Percentiles rank a stretch among this genome's conserved stretches.
These are phyloP conservation scores for Orbilia quercus DNA, from an alignment of 2,329 filamentous ascomycete species.

Conservation along the genomic window DNA sequence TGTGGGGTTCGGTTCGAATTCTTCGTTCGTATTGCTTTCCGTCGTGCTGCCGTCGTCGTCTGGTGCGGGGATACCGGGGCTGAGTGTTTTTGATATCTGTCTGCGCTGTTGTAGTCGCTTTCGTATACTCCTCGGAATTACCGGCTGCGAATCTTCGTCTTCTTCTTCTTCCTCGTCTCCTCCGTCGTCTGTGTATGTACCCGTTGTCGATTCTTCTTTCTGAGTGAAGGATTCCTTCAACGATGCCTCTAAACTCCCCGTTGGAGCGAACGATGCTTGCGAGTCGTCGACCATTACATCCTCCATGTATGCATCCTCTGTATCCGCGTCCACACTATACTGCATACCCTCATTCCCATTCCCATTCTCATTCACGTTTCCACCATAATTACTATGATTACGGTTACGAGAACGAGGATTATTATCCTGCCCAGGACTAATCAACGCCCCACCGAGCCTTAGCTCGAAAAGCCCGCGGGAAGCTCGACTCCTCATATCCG, in stretches of 20 bases:
- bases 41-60: slow-evolving; percentile 5
- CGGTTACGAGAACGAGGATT: too few relatives aligned
- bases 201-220: slow-evolving; percentile 1
- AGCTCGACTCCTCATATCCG: slow-evolving; percentile 9
- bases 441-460: slow-evolving; percentile 25
- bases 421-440: slow-evolving; percentile 4
- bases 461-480: slow-evolving; percentile 20
- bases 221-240: neutral
- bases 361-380: too few relatives aligned
- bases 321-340: neutral
- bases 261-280: slow-evolving; percentile 12
- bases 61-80: neutral
- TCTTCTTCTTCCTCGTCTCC: slow-evolving; percentile 25
- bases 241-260: neutral
- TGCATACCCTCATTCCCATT: neutral
- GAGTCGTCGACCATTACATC: slow-evolving; percentile 35
- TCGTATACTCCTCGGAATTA: slow-evolving; percentile 3
- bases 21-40: slow-evolving; percentile 17
- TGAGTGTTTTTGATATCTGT: slow-evolving; percentile 32
- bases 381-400: neutral
- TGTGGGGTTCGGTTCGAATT: slow-evolving; percentile 10
- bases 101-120: neutral
- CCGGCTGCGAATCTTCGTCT: slow-evolving; percentile 34
- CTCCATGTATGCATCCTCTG: slow-evolving; percentile 32
- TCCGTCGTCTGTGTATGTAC: too few relatives aligned